A percentile compares a stretch with the other conserved stretches of the same genome.
phyloP scores from a whole-genome alignment of 768 basidiomycete species.

The Mycena filopes region DNA sequence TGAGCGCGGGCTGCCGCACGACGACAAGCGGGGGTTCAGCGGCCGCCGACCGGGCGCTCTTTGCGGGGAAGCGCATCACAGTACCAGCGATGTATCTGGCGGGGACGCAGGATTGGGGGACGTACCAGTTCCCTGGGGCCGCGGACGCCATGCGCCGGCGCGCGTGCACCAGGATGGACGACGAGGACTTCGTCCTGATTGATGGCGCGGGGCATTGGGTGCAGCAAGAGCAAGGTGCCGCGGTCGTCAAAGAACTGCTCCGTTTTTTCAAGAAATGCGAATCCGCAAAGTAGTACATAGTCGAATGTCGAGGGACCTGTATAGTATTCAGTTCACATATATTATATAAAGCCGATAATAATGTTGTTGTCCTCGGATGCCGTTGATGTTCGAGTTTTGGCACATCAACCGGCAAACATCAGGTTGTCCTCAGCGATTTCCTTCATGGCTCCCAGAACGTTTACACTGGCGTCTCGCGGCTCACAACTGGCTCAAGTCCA shows the following conservation, averaged over 20 bases:
- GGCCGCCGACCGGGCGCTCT: constrained; percentile 54
- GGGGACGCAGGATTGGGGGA: constrained; percentile 69
- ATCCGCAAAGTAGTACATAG: constrained; percentile 1
- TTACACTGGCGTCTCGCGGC: constrained; percentile 84
- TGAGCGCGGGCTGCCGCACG: constrained; percentile 67
- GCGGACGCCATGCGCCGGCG: constrained; percentile 15
- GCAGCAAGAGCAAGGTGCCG: constrained; percentile 27
- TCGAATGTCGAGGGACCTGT: neutral
- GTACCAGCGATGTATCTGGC: constrained; percentile 69
- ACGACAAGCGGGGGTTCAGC: constrained; percentile 46
- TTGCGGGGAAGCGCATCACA: constrained; percentile 56
- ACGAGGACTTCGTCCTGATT: constrained; percentile 30
- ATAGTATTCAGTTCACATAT: too few relatives aligned
- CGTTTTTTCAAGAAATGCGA: constrained; percentile 21
- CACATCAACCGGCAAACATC: too few relatives aligned
- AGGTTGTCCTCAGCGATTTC: too few relatives aligned
- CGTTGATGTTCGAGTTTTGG: too few relatives aligned
- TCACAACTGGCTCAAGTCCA: constrained; percentile 92
- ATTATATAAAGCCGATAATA: too few relatives aligned
- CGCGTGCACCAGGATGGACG: constrained; percentile 30
- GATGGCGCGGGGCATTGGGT: constrained; percentile 34
- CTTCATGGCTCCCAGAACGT: constrained; percentile 52
- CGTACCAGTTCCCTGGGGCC: constrained; percentile 63
- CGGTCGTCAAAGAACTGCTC: constrained; percentile 25
- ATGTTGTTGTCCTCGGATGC: too few relatives aligned